phyloP scores from a whole-genome alignment of 139 green algal genomes.

The Chloropicon primus region DNA sequence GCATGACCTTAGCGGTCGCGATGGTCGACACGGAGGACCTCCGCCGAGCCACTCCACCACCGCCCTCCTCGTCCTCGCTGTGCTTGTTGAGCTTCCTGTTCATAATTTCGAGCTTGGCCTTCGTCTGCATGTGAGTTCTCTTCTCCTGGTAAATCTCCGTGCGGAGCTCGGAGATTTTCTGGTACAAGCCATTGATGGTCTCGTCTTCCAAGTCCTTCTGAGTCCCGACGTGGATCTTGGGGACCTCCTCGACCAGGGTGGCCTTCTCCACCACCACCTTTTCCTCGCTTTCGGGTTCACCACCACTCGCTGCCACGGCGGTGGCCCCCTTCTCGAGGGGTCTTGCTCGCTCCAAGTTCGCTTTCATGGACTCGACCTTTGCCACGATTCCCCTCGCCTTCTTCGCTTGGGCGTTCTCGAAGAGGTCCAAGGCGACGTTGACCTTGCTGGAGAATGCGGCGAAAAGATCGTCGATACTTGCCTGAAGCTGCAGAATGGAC shows the following conservation, averaged over 20 bases:
- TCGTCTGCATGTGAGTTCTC: neutral
- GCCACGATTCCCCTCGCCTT: no score
- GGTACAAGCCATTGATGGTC: neutral
- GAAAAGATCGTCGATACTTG: neutral
- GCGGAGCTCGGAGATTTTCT: neutral
- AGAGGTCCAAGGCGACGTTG: neutral
- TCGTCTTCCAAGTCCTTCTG: no score
- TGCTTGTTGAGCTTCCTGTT: neutral
- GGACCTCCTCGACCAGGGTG: neutral
- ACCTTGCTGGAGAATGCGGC: neutral
- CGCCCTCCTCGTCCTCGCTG: neutral
- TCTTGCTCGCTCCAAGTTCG: neutral
- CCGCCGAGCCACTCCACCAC: no score
- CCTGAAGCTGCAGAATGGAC: no score
- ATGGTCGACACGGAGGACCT: neutral
- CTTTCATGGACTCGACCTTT: neutral
- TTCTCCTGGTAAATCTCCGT: neutral
- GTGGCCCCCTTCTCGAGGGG: no score
- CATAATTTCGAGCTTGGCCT: neutral
- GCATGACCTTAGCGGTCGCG: neutral
- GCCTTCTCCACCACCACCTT: no score
- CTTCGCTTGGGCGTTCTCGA: neutral
- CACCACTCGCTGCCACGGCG: no score
- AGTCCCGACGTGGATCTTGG: no score
- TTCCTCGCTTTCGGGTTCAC: no score